These are phyloP conservation scores for Onygenales sp. DNA, from an alignment of 2,329 filamentous ascomycete genomes.

Conservation along the genomic window DNA sequence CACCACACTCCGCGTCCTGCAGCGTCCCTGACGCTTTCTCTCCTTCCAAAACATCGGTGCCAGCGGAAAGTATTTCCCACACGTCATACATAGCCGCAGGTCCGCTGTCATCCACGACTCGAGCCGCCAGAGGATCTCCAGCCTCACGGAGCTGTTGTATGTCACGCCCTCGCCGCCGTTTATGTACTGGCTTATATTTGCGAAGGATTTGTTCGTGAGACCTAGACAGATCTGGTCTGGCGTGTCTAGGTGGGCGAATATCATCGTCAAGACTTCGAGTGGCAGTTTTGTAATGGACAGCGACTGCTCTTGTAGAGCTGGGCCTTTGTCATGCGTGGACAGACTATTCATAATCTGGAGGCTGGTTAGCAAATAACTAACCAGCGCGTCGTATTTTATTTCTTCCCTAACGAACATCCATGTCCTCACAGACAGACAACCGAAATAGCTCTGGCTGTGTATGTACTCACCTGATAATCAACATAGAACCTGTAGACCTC, in stretches of 20 bases:
- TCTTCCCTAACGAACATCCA: too few relatives aligned
- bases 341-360: neutral
- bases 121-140: slow-evolving; percentile 8
- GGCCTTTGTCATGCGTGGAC: neutral
- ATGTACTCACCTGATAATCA: neutral
- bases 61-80: slow-evolving; percentile 8
- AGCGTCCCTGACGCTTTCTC: slow-evolving; percentile 1
- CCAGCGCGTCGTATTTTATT: too few relatives aligned
- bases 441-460: neutral
- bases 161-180: slow-evolving; percentile 1
- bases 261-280: slow-evolving; percentile 1
- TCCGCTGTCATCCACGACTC: slow-evolving; percentile 4
- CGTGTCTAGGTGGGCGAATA: slow-evolving; percentile 8
- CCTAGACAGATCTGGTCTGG: slow-evolving; percentile 7
- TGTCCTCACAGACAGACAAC: too few relatives aligned
- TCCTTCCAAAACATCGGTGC: slow-evolving; percentile 5
- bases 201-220: slow-evolving; percentile 6
- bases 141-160: slow-evolving; percentile 4
- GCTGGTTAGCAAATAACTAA: too few relatives aligned
- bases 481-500: slow-evolving; percentile 1
- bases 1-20: slow-evolving; percentile 6
- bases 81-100: slow-evolving; percentile 5
- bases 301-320: neutral
- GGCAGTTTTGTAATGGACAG: slow-evolving; percentile 2
- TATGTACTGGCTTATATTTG: neutral